Conservation (phyloP, 352 stramenopile species). For the Phytophthora pistaciae region DNA sequence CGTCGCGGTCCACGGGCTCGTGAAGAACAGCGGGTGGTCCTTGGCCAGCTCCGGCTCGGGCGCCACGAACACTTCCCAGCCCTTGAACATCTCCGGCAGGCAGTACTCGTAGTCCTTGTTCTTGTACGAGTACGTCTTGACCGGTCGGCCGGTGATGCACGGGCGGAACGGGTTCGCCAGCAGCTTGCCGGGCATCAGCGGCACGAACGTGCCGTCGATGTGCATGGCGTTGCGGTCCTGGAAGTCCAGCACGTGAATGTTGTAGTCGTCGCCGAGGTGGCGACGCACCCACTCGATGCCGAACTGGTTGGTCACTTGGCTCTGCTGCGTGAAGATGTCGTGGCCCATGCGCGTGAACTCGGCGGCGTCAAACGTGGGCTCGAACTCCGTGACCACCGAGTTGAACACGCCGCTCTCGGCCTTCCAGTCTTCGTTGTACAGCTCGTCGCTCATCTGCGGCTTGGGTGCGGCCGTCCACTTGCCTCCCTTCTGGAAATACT, state of each 20-base stretch:
- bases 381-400: conserved; percentile 91
- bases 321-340: conserved; percentile 93
- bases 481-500: conserved; percentile 90
- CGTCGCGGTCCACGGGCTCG: conserved; percentile 90
- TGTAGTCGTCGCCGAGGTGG: conserved; percentile 89
- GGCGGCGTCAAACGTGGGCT: conserved; percentile 90
- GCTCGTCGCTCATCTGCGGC: conserved; percentile 90
- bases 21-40: conserved; percentile 90
- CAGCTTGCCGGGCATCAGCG: conserved; percentile 87
- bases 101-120: conserved; percentile 90
- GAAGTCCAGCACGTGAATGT: conserved; percentile 90
- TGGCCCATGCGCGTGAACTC: conserved; percentile 92
- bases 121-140: conserved; percentile 92
- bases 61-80: conserved; percentile 91
- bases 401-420: conserved; percentile 82
- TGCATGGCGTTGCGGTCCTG: conserved; percentile 93
- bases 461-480: conserved; percentile 92
- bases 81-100: conserved; percentile 92
- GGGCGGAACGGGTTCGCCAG: conserved; percentile 89
- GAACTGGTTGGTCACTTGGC: conserved; percentile 92
- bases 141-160: conserved; percentile 86
- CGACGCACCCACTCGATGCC: conserved; percentile 92
- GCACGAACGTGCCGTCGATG: conserved; percentile 92
- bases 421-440: conserved; percentile 91
- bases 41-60: conserved; percentile 82